Percentiles rank a stretch among this genome's conserved stretches.
Evolutionary conservation across 805 yeast genomes (phyloP).

Genomic region (Wickerhamiella galacta): DNA sequence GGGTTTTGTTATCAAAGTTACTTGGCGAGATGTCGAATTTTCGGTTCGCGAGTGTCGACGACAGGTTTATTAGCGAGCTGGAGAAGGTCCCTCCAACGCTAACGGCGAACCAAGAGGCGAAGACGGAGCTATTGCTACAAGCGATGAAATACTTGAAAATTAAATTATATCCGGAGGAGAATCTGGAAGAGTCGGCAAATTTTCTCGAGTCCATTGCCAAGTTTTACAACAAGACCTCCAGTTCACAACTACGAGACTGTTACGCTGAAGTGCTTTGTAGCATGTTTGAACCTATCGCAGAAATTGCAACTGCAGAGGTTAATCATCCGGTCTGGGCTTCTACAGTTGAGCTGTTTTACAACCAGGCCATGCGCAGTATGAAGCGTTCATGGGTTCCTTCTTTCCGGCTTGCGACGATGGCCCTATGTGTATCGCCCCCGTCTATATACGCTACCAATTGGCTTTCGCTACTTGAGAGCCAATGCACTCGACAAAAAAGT

Average conservation of each 20-base stretch:
- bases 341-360: slow-evolving; percentile 49
- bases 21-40: slow-evolving; percentile 81
- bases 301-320: slow-evolving; percentile 77
- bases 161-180: slow-evolving; percentile 72
- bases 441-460: slow-evolving; percentile 58
- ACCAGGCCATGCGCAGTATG: slow-evolving; percentile 31
- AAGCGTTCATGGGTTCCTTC: slow-evolving; percentile 48
- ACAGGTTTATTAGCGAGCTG: slow-evolving; percentile 79
- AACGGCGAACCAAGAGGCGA: slow-evolving; percentile 37
- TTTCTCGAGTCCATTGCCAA: slow-evolving; percentile 74
- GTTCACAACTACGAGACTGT: slow-evolving; percentile 49
- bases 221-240: slow-evolving; percentile 52
- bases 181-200: slow-evolving; percentile 85
- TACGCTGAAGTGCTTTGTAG: slow-evolving; percentile 73
- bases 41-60: slow-evolving; percentile 76
- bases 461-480: slow-evolving; percentile 50
- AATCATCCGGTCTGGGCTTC: slow-evolving; percentile 92
- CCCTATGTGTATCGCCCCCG: slow-evolving; percentile 65
- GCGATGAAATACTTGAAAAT: slow-evolving; percentile 81
- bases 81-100: slow-evolving; percentile 55
- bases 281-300: slow-evolving; percentile 67
- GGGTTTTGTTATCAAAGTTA: slow-evolving; percentile 80
- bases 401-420: slow-evolving; percentile 50
- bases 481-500: slow-evolving; percentile 45
- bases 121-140: slow-evolving; percentile 56